These are phyloP conservation scores for Umbelopsis vinacea DNA, from an alignment of 192 early-diverging fungal genomes.

Conservation along the genomic window DNA sequence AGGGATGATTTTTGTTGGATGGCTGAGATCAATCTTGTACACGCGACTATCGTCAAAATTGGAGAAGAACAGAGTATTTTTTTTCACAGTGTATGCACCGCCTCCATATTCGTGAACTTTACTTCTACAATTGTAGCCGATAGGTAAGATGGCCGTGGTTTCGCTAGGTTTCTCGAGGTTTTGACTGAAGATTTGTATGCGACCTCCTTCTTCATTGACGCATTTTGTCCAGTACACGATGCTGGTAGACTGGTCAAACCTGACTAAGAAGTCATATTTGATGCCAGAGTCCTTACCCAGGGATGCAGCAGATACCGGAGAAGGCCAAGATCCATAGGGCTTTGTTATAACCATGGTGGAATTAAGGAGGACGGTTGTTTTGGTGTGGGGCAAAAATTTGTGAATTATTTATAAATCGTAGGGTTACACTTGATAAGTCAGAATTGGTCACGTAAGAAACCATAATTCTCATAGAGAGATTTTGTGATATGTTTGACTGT, in stretches of 20 bases:
- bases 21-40: constrained; percentile 49
- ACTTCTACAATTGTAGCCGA: constrained; percentile 62
- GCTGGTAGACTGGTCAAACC: constrained; percentile 20
- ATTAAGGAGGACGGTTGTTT: background rate
- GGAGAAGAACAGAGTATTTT: constrained; percentile 62
- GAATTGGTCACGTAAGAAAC: too few species aligned
- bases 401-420: too few species aligned
- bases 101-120: constrained; percentile 84
- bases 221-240: constrained; percentile 29
- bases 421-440: too few species aligned
- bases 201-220: constrained; percentile 30
- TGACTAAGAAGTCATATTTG: constrained; percentile 14
- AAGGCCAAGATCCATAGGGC: constrained; percentile 39
- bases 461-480: too few species aligned
- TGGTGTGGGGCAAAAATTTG: too few species aligned
- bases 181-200: constrained; percentile 30
- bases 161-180: background rate
- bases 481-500: too few species aligned
- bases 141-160: constrained; percentile 45
- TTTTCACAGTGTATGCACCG: constrained; percentile 58
- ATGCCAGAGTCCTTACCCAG: constrained; percentile 3
- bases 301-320: constrained; percentile 32
- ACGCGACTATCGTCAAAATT: constrained; percentile 63
- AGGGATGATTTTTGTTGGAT: constrained; percentile 31
- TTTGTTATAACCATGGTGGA: constrained; percentile 20